Base-by-base conservation (phyloP, 2,329 filamentous ascomycete genomes). In the Botrytis galanthina region DNA sequence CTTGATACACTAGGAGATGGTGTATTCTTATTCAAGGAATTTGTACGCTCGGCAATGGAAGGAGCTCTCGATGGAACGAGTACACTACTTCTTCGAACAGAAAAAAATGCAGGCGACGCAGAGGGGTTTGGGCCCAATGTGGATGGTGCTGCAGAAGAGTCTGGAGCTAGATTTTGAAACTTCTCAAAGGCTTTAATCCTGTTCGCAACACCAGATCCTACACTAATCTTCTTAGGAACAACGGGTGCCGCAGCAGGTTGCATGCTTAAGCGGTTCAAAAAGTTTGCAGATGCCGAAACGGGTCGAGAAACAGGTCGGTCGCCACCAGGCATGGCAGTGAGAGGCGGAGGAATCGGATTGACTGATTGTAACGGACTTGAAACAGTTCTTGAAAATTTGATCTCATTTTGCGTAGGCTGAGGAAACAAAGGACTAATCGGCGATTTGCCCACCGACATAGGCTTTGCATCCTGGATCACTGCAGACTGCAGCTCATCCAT, bases 181-280 rank as follows among this genome's bases (percentile, higher is more conserved):
- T 94, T 95, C 80, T 97, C 93, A 71, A 99, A 85, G 10, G 95
- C 94, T 82, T 97, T 97, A 81, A 98, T 98, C 60, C 96, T 91
- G 81, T 95, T 93, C 4, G 95, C 97, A 75, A 99, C 98, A 77
- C 93, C 94, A 14, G 93, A 94, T 12, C 94, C 95, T 37, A 98
- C 88, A 79, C 93, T 96, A 76, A 91, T 87, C 81, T 95, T 97
- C 81, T 93, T 94, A 5, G 64, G 6, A 44, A 87, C 84, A 68
- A 91, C 80, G 70, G 87, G 86, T 22, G 87, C 26, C 4, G 57
- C 82, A n/a, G 83, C 70, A 59, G 78, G 81, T 44, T 85, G 82
- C 77, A 89, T 87, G 75, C 87, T 88, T 66, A 87, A 83, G 74
- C 84, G 87, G 77, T 88, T 87, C 73, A 88, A 78, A 77, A 85